Evolutionary conservation across 768 basidiomycete genomes (phyloP).

Genomic region (Lactarius sanguifluus): DNA sequence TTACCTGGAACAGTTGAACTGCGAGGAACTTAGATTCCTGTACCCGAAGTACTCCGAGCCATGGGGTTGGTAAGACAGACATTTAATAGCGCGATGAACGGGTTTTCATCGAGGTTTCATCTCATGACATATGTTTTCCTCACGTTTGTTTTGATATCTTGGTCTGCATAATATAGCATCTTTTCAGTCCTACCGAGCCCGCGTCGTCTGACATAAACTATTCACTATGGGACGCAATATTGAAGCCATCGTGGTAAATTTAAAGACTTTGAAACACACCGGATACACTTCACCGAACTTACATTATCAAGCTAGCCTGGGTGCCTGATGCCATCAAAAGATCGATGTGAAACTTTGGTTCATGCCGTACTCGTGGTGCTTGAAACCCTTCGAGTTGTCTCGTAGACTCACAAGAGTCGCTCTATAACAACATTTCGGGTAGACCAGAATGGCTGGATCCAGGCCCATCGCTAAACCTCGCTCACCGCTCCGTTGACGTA

Average conservation of each 20-base stretch:
- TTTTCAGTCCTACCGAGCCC: background rate
- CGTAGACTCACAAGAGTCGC: no score
- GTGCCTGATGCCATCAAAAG: no score
- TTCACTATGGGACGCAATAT: background rate
- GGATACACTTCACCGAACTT: background rate
- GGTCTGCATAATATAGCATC: background rate
- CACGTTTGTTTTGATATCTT: background rate
- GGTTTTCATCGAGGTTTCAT: background rate
- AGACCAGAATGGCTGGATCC: no score
- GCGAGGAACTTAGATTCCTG: constrained; percentile 16
- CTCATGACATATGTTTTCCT: background rate
- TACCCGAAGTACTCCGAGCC: constrained; percentile 9
- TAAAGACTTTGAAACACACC: background rate
- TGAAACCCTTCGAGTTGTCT: no score
- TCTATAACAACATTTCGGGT: no score
- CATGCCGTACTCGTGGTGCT: no score
- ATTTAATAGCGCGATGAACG: background rate
- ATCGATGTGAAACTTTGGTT: no score
- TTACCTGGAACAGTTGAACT: constrained; percentile 23
- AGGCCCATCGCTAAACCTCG: no score
- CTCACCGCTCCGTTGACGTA: no score
- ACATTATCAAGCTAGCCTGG: background rate
- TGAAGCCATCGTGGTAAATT: background rate
- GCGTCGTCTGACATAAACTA: background rate
- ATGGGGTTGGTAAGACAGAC: constrained; percentile 16